Conservation (phyloP, 148 eudicot genomes). For the Dianthus caryophyllus region DNA sequence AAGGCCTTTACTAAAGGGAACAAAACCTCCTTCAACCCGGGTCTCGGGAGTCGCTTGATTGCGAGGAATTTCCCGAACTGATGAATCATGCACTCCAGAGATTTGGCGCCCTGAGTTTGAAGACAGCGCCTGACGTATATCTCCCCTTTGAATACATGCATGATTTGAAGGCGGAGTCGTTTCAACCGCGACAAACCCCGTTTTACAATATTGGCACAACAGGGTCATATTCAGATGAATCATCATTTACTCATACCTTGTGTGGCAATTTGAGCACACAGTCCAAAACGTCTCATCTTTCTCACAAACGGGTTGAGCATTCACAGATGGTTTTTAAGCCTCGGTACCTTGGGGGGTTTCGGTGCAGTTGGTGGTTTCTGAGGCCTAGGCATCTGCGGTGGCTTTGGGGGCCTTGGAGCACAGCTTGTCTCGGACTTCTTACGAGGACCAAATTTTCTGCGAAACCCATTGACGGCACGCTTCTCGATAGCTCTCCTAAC, state of each 20-base stretch:
- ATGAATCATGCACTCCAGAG: conserved; percentile 20
- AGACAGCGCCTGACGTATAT: not conserved
- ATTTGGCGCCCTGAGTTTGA: conserved; percentile 15
- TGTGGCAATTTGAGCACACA: conserved; percentile 57
- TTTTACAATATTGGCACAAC: conserved; percentile 60
- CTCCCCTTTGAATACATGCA: conserved; percentile 26
- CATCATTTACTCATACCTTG: conserved; percentile 80
- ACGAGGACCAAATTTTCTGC: no score
- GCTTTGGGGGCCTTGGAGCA: no score
- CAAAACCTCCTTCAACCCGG: not conserved
- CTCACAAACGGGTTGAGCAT: conserved; percentile 29
- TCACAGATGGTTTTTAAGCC: conserved; percentile 17
- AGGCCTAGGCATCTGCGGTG: no score
- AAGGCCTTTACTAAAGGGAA: conserved; percentile 21
- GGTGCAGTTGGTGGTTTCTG: no score
- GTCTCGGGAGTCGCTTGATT: not conserved
- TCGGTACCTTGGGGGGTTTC: no score
- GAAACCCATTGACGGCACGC: no score
- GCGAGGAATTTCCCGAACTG: conserved; percentile 21
- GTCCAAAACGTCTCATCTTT: conserved; percentile 81
- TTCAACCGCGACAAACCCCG: conserved; percentile 57
- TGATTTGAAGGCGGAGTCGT: conserved; percentile 51
- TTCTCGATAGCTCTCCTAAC: no score
- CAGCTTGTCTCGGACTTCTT: no score
- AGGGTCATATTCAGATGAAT: conserved; percentile 57